These are phyloP conservation scores for Amylocystis lapponica DNA, from an alignment of 768 basidiomycete species.

Conservation along the genomic window DNA sequence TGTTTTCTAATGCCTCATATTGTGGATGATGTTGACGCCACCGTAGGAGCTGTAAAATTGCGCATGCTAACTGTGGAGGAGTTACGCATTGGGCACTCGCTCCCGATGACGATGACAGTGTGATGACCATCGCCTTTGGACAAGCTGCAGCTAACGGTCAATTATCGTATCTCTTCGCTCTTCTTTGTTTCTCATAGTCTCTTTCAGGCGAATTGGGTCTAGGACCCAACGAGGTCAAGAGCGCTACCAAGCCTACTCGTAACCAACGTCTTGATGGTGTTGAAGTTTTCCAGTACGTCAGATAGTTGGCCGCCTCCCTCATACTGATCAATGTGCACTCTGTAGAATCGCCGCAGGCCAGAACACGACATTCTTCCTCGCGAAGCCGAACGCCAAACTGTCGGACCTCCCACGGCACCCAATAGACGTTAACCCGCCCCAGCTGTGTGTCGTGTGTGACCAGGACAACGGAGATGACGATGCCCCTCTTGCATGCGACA, in stretches of 20 bases:
- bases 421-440: slow-evolving; percentile 58
- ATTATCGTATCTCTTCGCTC: slow-evolving; percentile 2
- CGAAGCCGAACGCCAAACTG: slow-evolving; percentile 64
- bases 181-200: background rate
- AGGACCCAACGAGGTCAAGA: slow-evolving; percentile 77
- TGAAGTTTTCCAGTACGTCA: slow-evolving; percentile 68
- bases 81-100: slow-evolving; percentile 84
- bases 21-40: slow-evolving; percentile 2
- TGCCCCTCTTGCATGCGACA: slow-evolving; percentile 83
- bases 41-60: slow-evolving; percentile 72
- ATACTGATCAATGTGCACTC: background rate
- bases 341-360: slow-evolving; percentile 78
- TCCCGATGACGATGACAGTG: slow-evolving; percentile 64
- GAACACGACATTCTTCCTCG: slow-evolving; percentile 81
- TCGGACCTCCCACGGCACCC: slow-evolving; percentile 82
- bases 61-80: slow-evolving; percentile 68
- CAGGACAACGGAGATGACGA: slow-evolving; percentile 69
- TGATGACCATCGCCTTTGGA: slow-evolving; percentile 84
- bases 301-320: too few species aligned
- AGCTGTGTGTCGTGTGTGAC: slow-evolving; percentile 66
- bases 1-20: slow-evolving; percentile 1
- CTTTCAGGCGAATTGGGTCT: slow-evolving; percentile 69
- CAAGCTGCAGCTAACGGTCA: slow-evolving; percentile 82
- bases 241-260: slow-evolving; percentile 75
- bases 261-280: slow-evolving; percentile 70